Conservation (phyloP, 352 stramenopile genomes). For the Pythium angustatum region DNA sequence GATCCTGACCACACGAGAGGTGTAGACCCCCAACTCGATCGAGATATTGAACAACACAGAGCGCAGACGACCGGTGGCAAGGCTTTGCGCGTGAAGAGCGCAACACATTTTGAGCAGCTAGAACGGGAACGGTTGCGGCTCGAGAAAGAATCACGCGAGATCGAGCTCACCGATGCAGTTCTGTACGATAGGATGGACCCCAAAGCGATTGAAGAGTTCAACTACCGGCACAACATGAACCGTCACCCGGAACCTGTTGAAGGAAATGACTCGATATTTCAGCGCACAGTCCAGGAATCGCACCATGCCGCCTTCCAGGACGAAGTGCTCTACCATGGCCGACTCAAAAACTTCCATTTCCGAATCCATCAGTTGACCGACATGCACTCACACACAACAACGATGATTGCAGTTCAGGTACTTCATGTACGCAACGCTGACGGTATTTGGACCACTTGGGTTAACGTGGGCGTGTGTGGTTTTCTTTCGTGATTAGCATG, state of each 20-base stretch:
- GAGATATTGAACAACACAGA: slow-evolving; percentile 55
- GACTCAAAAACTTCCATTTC: slow-evolving; percentile 68
- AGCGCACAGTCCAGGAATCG: slow-evolving; percentile 46
- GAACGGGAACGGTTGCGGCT: slow-evolving; percentile 64
- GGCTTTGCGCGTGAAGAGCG: slow-evolving; percentile 37
- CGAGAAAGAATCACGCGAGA: slow-evolving; percentile 65
- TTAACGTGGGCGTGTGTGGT: too few relatives aligned
- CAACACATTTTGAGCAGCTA: slow-evolving; percentile 44
- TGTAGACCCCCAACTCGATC: slow-evolving; percentile 48
- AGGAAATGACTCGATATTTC: slow-evolving; percentile 49
- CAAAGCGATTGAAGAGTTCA: slow-evolving; percentile 69
- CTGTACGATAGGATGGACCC: slow-evolving; percentile 64
- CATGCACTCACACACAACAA: slow-evolving; percentile 39
- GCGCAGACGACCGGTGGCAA: slow-evolving; percentile 41
- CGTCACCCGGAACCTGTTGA: slow-evolving; percentile 30
- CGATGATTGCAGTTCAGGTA: slow-evolving; percentile 59
- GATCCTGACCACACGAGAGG: slow-evolving; percentile 50
- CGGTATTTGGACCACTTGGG: too few relatives aligned
- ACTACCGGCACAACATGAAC: slow-evolving; percentile 69
- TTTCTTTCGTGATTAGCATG: too few relatives aligned
- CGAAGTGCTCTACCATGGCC: slow-evolving; percentile 65
- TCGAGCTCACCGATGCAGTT: slow-evolving; percentile 50
- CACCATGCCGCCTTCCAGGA: slow-evolving; percentile 63
- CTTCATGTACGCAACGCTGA: too few relatives aligned
- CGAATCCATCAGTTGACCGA: slow-evolving; percentile 58